Evolutionary conservation across 2,329 filamentous ascomycete genomes (phyloP).

Genomic region (Verticillium zaregamsianum): DNA sequence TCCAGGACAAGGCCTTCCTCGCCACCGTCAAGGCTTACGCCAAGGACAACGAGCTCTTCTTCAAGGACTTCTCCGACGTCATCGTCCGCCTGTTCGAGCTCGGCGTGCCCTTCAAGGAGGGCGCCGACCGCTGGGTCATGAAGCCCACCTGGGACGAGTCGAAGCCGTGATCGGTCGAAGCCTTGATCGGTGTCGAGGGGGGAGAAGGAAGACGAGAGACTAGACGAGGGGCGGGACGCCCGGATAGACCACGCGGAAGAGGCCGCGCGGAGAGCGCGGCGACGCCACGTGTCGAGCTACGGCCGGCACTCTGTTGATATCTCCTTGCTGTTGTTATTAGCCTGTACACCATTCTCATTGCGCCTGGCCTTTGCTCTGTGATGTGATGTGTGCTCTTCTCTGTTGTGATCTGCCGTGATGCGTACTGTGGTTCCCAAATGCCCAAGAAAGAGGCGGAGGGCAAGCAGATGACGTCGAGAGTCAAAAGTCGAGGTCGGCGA

Average conservation of each 20-base stretch:
- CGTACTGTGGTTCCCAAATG: no score
- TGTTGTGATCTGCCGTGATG: background rate
- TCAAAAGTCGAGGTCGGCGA: background rate
- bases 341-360: background rate
- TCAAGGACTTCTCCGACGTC: slow-evolving; percentile 83
- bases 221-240: background rate
- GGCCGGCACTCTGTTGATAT: background rate
- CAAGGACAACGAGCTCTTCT: slow-evolving; percentile 86
- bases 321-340: background rate
- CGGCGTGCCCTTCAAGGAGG: slow-evolving; percentile 79
- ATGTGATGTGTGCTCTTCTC: background rate
- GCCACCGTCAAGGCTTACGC: slow-evolving; percentile 81
- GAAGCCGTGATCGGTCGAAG: background rate
- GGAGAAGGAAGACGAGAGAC: slow-evolving; percentile 2
- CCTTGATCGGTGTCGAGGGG: background rate
- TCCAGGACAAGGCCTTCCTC: slow-evolving; percentile 85
- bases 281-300: background rate
- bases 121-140: slow-evolving; percentile 58
- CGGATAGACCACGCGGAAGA: background rate
- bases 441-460: background rate
- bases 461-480: no score
- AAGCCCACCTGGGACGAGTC: slow-evolving; percentile 42
- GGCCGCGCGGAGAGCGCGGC: background rate
- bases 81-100: slow-evolving; percentile 86
- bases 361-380: no score